phyloP scores from a whole-genome alignment of 306 rosid species.

The Oemleria cerasiformis region DNA sequence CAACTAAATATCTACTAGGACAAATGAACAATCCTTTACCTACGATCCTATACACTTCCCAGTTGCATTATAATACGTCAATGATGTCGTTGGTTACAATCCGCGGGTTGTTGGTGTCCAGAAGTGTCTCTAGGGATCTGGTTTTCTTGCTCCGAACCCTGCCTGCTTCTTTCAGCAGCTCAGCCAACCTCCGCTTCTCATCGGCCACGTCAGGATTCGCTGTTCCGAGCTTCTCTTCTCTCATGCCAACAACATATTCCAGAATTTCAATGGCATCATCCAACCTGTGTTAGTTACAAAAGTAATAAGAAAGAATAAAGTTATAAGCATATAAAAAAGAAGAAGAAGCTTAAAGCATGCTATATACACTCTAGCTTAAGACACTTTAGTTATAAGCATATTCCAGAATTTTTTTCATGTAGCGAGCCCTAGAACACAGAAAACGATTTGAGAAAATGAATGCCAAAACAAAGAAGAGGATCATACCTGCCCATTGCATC shows the following conservation, averaged over 20 bases:
- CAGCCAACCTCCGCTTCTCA: constrained; percentile 74
- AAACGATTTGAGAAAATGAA: neutral
- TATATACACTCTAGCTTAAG: neutral
- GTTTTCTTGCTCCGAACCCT: constrained; percentile 54
- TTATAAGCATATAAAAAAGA: neutral
- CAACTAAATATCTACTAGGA: constrained; percentile 24
- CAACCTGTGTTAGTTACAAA: constrained; percentile 38
- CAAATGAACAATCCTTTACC: constrained; percentile 2
- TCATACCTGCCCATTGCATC: constrained; percentile 97
- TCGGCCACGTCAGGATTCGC: constrained; percentile 79
- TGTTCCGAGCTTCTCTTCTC: constrained; percentile 88
- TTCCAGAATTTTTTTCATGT: no score
- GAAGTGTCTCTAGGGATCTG: constrained; percentile 67
- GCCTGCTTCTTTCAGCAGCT: constrained; percentile 76
- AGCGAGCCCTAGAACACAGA: neutral
- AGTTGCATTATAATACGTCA: constrained; percentile 39
- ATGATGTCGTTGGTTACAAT: constrained; percentile 36
- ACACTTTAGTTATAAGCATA: no score
- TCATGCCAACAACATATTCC: constrained; percentile 74
- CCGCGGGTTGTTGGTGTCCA: constrained; percentile 39
- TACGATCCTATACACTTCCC: constrained; percentile 31
- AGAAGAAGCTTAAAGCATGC: neutral
- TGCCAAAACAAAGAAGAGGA: constrained; percentile 7
- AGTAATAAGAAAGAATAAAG: constrained; percentile 12
- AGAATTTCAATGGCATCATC: constrained; percentile 79